Base-by-base conservation (phyloP, 2,329 filamentous ascomycete species). In the Alternaria ethzedia region DNA sequence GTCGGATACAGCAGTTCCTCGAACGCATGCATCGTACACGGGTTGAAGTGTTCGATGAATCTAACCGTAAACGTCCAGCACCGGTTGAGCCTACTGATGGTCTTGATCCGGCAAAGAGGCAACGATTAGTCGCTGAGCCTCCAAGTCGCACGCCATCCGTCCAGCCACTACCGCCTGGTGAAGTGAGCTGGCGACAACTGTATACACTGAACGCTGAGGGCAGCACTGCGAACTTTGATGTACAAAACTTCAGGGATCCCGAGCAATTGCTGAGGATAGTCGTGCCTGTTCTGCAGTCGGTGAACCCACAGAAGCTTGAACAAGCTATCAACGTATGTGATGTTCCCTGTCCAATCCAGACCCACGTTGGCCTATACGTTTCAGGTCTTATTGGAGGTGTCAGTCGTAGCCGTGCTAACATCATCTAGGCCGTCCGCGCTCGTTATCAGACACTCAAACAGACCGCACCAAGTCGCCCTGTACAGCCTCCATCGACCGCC, bases 1-100 rank as follows among this genome's bases (percentile, higher is more conserved):
- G 86, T 0, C 90, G 92, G 65, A 96, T 99, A 78, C 92, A 97
- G 71, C 91, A 96, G 75, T 90, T 97, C 74, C 84, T 97, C 17
- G 93, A 97, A 72, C 88, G 93, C 54, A 87, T 96, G 66, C 89
- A 92, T 82, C 91, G 93, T 67, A 90, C 89, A 57, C 89, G 93
- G 58, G 84, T 89, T 10, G 93, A 97, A 69, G 86, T 93, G 11
- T 89, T 96, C 57, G 93, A 97, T 59, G 93, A 96, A 56, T 84
- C 87, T 55, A 88, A 84, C 54, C 89, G 91, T 61, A 99, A 99
- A 80, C 89, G 96, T 64, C 87, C 89, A 5, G 85, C 90, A 43
- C 89, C 90, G 5, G 86, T 83, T 45, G 91, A 94, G 72, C 90
- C 91, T 23, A 89, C 86, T 15, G 90, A 93, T 70, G 89, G 88